Conservation (phyloP, 2,329 filamentous ascomycete genomes). For the Scopulariopsis brevicaulis region DNA sequence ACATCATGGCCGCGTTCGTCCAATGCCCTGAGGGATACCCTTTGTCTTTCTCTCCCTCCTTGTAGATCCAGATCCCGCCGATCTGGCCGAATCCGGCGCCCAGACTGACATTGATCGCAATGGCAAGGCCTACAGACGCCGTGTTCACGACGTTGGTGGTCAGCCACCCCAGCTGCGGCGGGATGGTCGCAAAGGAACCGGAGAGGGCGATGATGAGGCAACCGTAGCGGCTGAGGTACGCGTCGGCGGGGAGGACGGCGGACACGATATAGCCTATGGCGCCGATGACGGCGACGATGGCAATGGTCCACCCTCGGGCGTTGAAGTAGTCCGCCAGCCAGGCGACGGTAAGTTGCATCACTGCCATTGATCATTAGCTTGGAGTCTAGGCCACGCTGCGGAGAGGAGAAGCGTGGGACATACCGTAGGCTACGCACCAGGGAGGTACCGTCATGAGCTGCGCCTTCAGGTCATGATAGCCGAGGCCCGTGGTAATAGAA, state of each 20-base stretch:
- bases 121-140: conserved; percentile 53
- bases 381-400: neutral
- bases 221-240: conserved; percentile 52
- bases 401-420: conserved; percentile 6
- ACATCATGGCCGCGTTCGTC: conserved; percentile 46
- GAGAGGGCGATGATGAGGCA: conserved; percentile 57
- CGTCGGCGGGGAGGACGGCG: conserved; percentile 47
- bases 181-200: conserved; percentile 58
- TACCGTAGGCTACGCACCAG: conserved; percentile 47
- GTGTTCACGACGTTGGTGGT: conserved; percentile 57
- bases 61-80: conserved; percentile 50
- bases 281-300: conserved; percentile 28
- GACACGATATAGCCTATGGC: conserved; percentile 46
- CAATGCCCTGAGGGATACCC: conserved; percentile 61
- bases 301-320: conserved; percentile 33
- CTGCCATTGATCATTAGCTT: conserved; percentile 12
- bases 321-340: conserved; percentile 55
- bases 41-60: conserved; percentile 40
- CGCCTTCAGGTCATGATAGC: conserved; percentile 37
- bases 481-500: conserved; percentile 44
- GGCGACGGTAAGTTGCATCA: conserved; percentile 29
- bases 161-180: conserved; percentile 60
- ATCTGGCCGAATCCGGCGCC: conserved; percentile 60
- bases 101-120: conserved; percentile 58
- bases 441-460: conserved; percentile 59